These are phyloP conservation scores for Apophysomyces variabilis DNA, from an alignment of 371 early-diverging fungal genomes.

Conservation along the genomic window DNA sequence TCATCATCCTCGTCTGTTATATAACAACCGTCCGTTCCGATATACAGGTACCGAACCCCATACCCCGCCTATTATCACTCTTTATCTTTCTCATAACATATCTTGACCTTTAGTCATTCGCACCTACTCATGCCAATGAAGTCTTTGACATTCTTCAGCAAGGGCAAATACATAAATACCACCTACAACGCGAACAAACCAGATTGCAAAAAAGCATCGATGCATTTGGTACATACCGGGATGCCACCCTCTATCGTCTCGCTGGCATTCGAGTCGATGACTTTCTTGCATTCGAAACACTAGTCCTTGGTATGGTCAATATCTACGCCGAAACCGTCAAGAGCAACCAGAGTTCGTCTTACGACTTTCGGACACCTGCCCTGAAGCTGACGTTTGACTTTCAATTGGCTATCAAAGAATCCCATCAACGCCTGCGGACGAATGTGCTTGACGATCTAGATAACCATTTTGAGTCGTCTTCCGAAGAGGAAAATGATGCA, in stretches of 20 bases:
- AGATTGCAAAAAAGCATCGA: constrained; percentile 29
- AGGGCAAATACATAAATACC: constrained; percentile 33
- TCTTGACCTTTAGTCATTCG: constrained; percentile 7
- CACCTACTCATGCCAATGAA: constrained; percentile 24
- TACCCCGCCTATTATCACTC: not conserved
- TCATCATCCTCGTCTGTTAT: not conserved
- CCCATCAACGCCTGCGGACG: constrained; percentile 37
- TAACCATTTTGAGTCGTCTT: not conserved
- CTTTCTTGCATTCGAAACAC: constrained; percentile 45
- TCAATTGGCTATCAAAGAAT: constrained; percentile 47
- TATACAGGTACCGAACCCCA: not conserved
- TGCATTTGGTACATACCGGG: constrained; percentile 28
- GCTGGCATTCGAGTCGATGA: constrained; percentile 44
- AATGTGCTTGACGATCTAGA: constrained; percentile 17
- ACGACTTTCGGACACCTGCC: constrained; percentile 50
- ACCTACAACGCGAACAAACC: constrained; percentile 30
- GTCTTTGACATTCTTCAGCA: constrained; percentile 31
- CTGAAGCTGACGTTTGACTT: constrained; percentile 49
- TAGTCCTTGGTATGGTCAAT: constrained; percentile 49
- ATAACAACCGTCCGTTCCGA: not conserved
- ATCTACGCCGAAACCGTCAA: constrained; percentile 42
- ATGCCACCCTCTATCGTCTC: constrained; percentile 32
- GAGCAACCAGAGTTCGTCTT: constrained; percentile 10
- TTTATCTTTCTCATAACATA: not conserved
- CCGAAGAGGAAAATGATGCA: not conserved